Percentiles rank a stretch among this genome's conserved stretches.
phyloP scores from a whole-genome alignment of 78 protist species.

The Dictyostelium firmibasis region DNA sequence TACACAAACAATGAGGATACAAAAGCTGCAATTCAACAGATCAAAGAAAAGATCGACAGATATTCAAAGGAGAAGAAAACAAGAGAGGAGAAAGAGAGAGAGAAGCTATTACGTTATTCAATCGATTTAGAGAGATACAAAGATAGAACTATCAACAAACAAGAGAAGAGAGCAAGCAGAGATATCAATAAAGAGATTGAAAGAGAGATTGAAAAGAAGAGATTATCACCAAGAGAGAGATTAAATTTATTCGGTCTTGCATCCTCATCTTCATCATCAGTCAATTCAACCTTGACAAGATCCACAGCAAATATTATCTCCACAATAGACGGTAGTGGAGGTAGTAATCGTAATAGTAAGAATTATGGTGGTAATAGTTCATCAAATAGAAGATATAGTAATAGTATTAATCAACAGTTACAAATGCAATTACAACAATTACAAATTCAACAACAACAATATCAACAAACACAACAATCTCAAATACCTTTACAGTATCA shows the following conservation, averaged over 20 bases:
- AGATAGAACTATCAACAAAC: constrained; percentile 34
- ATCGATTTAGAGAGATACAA: constrained; percentile 63
- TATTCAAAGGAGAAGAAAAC: constrained; percentile 33
- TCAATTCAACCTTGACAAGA: not conserved
- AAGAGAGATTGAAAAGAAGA: constrained; percentile 54
- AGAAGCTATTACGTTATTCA: constrained; percentile 48
- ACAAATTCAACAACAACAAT: constrained; percentile 13
- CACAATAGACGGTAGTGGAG: not conserved
- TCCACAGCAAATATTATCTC: not conserved
- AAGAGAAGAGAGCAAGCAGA: constrained; percentile 21
- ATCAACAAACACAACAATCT: not conserved
- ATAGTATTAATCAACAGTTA: not conserved
- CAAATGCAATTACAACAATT: constrained; percentile 22
- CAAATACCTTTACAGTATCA: constrained; percentile 2
- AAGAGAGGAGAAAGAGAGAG: constrained; percentile 55
- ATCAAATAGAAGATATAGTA: not conserved
- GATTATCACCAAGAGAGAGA: constrained; percentile 67
- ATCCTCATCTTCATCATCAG: not conserved
- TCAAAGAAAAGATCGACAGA: constrained; percentile 70
- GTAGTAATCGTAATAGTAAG: constrained; percentile 10
- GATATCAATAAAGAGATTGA: constrained; percentile 69
- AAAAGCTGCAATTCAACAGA: constrained; percentile 60
- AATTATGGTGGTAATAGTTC: not conserved
- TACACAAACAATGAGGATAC: constrained; percentile 6
- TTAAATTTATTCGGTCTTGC: constrained; percentile 4